phyloP scores from a whole-genome alignment of 768 basidiomycete genomes.

The Boletus subcaerulescens region DNA sequence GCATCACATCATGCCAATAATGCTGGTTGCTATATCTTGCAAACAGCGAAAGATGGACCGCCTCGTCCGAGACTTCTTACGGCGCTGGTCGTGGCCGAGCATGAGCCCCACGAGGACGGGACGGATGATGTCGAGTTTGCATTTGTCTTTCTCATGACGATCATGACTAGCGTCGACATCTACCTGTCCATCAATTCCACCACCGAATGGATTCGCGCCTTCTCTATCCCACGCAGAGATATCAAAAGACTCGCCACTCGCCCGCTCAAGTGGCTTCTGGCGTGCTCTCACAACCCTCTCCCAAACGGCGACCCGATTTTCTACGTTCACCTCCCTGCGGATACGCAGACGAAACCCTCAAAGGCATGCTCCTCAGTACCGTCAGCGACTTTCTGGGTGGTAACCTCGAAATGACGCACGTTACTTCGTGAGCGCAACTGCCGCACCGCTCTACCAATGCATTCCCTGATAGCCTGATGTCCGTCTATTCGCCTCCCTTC shows the following conservation, averaged over 20 bases:
- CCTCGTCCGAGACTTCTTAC: too few relatives aligned
- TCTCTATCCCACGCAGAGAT: neutral
- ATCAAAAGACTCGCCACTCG: too few relatives aligned
- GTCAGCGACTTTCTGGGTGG: constrained; percentile 84
- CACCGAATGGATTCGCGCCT: neutral
- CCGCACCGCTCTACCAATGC: too few relatives aligned
- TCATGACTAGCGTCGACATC: neutral
- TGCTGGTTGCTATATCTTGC: too few relatives aligned
- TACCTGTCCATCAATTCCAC: neutral
- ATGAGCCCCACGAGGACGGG: too few relatives aligned
- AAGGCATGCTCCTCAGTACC: constrained; percentile 67
- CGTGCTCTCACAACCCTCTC: constrained; percentile 70
- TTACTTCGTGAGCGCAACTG: constrained; percentile 55
- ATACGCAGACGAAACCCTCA: constrained; percentile 77
- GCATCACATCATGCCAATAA: too few relatives aligned
- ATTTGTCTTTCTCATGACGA: too few relatives aligned
- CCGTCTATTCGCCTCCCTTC: neutral
- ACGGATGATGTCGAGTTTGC: too few relatives aligned
- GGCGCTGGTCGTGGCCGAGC: too few relatives aligned
- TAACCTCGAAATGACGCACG: constrained; percentile 78
- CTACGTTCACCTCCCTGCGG: constrained; percentile 50
- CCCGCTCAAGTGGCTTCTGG: constrained; percentile 28
- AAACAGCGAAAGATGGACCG: too few relatives aligned
- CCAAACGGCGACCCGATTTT: constrained; percentile 51
- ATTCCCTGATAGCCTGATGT: neutral